Conservation (phyloP, 495 filamentous ascomycete species). For the Daldinia decipiens region DNA sequence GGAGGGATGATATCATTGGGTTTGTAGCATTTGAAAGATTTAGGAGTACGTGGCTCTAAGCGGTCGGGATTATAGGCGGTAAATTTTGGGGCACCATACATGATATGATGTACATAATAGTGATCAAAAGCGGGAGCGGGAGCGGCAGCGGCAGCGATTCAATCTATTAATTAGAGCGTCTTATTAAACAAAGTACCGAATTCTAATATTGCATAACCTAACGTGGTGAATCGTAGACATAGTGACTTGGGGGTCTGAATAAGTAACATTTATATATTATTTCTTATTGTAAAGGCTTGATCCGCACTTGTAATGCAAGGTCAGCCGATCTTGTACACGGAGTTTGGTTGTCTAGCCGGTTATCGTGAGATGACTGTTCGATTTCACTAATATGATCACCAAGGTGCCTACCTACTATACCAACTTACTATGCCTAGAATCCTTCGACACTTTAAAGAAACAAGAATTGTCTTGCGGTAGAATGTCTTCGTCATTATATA, state of each 20-base stretch:
- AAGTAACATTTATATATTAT: neutral
- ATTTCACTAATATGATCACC: neutral
- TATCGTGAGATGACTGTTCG: neutral
- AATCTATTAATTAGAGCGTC: neutral
- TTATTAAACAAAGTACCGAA: neutral
- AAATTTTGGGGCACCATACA: conserved; percentile 4
- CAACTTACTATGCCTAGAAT: neutral
- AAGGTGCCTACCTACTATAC: neutral
- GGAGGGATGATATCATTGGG: neutral
- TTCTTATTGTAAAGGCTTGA: neutral
- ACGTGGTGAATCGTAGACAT: neutral
- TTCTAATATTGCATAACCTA: neutral
- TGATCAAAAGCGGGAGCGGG: conserved; percentile 9
- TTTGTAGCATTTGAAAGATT: conserved; percentile 6
- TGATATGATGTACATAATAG: conserved; percentile 6
- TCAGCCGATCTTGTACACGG: neutral
- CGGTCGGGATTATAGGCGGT: conserved; percentile 3
- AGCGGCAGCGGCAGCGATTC: conserved; percentile 17
- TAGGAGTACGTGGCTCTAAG: neutral
- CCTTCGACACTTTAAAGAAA: too few species aligned
- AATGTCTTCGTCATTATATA: too few species aligned
- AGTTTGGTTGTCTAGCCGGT: neutral
- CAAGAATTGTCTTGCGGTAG: too few species aligned
- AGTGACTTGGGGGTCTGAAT: neutral
- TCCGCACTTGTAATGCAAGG: too few species aligned